phyloP scores from a whole-genome alignment of 495 filamentous ascomycete genomes.

The Talaromyces ruber region DNA sequence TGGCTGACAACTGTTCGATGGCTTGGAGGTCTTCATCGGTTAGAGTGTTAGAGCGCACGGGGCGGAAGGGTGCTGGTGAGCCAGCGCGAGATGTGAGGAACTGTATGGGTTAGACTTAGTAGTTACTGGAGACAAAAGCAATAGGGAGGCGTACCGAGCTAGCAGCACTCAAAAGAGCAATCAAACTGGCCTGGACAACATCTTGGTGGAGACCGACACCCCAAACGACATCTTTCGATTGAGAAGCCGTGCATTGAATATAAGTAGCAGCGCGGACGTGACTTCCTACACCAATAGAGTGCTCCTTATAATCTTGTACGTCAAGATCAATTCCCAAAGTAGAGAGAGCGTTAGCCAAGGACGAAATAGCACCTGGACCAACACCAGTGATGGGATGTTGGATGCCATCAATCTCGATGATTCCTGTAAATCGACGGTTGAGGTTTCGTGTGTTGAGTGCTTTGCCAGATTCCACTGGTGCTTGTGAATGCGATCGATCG shows the following conservation, averaged over 20 bases:
- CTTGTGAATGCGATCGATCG: slow-evolving; percentile 72
- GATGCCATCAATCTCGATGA: slow-evolving; percentile 72
- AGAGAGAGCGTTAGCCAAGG: slow-evolving; percentile 72
- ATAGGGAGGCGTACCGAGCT: slow-evolving; percentile 68
- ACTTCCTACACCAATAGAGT: slow-evolving; percentile 72
- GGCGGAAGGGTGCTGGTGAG: slow-evolving; percentile 40
- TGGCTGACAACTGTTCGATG: slow-evolving; percentile 27
- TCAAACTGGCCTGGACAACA: slow-evolving; percentile 85
- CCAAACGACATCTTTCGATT: slow-evolving; percentile 70
- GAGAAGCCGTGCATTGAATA: slow-evolving; percentile 78
- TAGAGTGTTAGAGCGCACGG: slow-evolving; percentile 36
- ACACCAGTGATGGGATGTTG: slow-evolving; percentile 73
- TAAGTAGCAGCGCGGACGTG: slow-evolving; percentile 89
- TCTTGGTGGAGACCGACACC: slow-evolving; percentile 94
- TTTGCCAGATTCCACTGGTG: slow-evolving; percentile 58
- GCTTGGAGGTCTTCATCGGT: slow-evolving; percentile 37
- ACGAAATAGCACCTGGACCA: slow-evolving; percentile 87
- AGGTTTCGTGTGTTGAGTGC: slow-evolving; percentile 67
- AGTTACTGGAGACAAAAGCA: background rate
- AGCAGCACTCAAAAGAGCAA: slow-evolving; percentile 81
- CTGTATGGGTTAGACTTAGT: slow-evolving; percentile 16
- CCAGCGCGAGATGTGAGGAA: slow-evolving; percentile 38
- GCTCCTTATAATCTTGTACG: slow-evolving; percentile 93
- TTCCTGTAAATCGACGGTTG: slow-evolving; percentile 76
- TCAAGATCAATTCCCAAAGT: slow-evolving; percentile 83